Conservation (phyloP, 108 stramenopile species). For the Fistulifera solaris region DNA sequence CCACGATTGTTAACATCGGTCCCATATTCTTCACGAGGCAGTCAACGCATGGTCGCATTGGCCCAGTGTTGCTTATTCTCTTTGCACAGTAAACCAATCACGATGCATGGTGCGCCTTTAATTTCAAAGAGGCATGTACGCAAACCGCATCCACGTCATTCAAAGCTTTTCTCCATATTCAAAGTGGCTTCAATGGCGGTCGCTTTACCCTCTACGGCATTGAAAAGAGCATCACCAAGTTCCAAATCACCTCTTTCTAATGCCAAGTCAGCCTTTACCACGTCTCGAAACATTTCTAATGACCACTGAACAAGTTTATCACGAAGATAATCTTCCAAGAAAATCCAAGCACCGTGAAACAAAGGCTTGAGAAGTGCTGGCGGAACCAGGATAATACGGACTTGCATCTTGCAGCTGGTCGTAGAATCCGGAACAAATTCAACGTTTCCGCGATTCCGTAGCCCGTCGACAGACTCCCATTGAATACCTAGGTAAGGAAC, state of each 20-base stretch:
- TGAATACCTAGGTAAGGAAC: slow-evolving; percentile 55
- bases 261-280: slow-evolving; percentile 80
- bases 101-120: too few relatives aligned
- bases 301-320: slow-evolving; percentile 86
- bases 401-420: slow-evolving; percentile 54
- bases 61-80: too few relatives aligned
- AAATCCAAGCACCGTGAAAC: slow-evolving; percentile 51
- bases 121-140: too few relatives aligned
- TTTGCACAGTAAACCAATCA: too few relatives aligned
- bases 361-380: slow-evolving; percentile 58
- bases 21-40: too few relatives aligned
- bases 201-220: slow-evolving; percentile 74
- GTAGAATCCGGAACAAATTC: slow-evolving; percentile 40
- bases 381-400: slow-evolving; percentile 62
- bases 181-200: slow-evolving; percentile 70
- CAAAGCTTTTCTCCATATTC: background rate
- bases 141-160: too few relatives aligned
- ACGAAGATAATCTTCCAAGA: slow-evolving; percentile 72
- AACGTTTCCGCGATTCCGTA: slow-evolving; percentile 56
- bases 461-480: slow-evolving; percentile 70
- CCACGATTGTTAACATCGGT: too few relatives aligned
- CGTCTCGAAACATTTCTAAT: slow-evolving; percentile 83
- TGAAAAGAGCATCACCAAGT: slow-evolving; percentile 79
- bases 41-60: too few relatives aligned
- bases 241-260: slow-evolving; percentile 78